These are phyloP conservation scores for Trichothecium sympodiale DNA, from an alignment of 2,329 filamentous ascomycete genomes.

Conservation along the genomic window DNA sequence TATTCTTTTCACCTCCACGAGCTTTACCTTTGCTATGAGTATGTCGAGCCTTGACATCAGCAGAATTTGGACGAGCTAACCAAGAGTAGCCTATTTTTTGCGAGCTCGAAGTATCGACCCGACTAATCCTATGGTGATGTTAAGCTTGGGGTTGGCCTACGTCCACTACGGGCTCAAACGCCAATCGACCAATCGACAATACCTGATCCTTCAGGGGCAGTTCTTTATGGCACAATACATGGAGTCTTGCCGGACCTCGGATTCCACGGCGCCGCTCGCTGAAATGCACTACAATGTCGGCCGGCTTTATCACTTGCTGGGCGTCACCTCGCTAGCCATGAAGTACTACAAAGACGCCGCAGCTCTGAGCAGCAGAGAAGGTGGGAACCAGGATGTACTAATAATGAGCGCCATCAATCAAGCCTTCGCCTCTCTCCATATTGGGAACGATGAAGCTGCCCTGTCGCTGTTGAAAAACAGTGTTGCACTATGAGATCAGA, in stretches of 20 bases:
- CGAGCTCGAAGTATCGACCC: constrained; percentile 65
- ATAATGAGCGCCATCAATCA: constrained; percentile 20
- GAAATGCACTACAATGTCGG: constrained; percentile 28
- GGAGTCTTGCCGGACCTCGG: constrained; percentile 5
- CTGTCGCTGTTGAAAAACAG: constrained; percentile 15
- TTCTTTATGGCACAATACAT: constrained; percentile 52
- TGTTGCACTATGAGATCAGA: constrained; percentile 10
- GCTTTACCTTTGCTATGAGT: constrained; percentile 74
- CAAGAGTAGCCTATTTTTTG: constrained; percentile 61
- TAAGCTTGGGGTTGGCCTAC: constrained; percentile 75
- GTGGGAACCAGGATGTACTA: constrained; percentile 12
- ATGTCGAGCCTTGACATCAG: constrained; percentile 14
- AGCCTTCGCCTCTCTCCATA: constrained; percentile 17
- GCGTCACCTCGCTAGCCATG: constrained; percentile 45
- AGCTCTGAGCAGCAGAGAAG: constrained; percentile 6
- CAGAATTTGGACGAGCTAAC: constrained; percentile 1
- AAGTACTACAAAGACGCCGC: constrained; percentile 50
- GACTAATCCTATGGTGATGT: constrained; percentile 64
- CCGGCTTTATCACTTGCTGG: constrained; percentile 24
- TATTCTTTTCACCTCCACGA: constrained; percentile 73
- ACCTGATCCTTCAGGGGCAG: constrained; percentile 74
- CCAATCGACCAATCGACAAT: constrained; percentile 82
- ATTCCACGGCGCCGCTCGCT: constrained; percentile 9
- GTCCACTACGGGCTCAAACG: constrained; percentile 84
- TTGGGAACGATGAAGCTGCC: constrained; percentile 16